Conservation (phyloP, 2,329 filamentous ascomycete species). For the Pseudocercospora musae region DNA sequence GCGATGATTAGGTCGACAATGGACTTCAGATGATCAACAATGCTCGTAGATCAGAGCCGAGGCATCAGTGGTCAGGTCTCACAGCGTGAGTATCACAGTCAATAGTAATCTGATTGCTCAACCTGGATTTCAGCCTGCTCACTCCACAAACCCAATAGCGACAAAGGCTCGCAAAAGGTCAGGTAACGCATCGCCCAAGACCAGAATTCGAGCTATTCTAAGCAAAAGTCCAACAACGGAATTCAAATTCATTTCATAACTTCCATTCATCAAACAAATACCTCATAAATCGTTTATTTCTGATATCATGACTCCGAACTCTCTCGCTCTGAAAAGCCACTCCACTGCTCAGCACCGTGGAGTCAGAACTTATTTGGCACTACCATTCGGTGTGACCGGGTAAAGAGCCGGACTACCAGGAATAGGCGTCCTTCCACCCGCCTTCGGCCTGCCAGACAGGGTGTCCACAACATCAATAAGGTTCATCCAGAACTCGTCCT, state of each 20-base stretch:
- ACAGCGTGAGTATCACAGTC: no score
- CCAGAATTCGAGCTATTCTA: no score
- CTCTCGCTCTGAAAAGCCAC: constrained; percentile 8
- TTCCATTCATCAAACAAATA: not conserved
- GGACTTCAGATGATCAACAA: no score
- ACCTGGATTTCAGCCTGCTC: no score
- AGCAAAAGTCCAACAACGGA: no score
- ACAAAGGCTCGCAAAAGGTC: no score
- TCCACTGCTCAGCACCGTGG: not conserved
- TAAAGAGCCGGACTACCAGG: constrained; percentile 18
- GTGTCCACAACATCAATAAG: constrained; percentile 81
- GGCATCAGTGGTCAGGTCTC: no score
- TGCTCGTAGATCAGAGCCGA: no score
- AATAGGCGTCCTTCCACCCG: constrained; percentile 13
- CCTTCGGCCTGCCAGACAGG: constrained; percentile 63
- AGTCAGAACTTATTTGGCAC: constrained; percentile 7
- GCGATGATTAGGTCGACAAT: no score
- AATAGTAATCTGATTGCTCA: no score
- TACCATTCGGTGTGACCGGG: constrained; percentile 7
- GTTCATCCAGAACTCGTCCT: constrained; percentile 77
- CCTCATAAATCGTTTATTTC: not conserved
- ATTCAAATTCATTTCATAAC: not conserved
- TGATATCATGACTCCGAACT: constrained; percentile 3
- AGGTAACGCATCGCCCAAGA: no score
- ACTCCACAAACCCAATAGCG: no score